Conservation (phyloP, 495 filamentous ascomycete genomes). For the Podospora fimiseda region DNA sequence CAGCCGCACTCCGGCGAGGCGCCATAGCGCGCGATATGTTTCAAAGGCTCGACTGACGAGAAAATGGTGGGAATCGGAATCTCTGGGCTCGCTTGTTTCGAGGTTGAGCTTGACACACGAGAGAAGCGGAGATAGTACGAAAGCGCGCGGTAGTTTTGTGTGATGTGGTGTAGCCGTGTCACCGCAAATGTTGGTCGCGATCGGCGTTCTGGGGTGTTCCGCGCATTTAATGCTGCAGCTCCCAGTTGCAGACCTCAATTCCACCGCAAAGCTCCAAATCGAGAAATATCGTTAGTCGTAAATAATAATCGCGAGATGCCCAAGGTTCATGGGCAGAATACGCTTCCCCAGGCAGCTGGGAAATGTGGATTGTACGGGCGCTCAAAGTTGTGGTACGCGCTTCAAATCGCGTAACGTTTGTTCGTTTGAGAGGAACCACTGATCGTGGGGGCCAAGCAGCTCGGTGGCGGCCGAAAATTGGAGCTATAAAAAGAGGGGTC, state of each 20-base stretch:
- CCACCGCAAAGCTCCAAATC: not conserved
- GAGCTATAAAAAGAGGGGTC: not conserved
- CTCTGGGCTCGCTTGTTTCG: not conserved
- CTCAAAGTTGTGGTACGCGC: not conserved
- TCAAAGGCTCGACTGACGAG: not conserved
- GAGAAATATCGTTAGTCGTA: not conserved
- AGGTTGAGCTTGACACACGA: not conserved
- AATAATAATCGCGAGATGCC: not conserved
- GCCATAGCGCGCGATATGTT: slow-evolving; percentile 25
- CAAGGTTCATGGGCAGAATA: not conserved
- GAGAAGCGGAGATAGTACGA: not conserved
- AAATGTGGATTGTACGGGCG: not conserved
- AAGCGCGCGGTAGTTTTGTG: too few relatives aligned
- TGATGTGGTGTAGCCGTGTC: slow-evolving; percentile 1
- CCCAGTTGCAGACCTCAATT: not conserved
- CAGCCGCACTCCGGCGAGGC: slow-evolving; percentile 29
- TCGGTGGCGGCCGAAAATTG: not conserved
- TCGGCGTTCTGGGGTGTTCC: not conserved
- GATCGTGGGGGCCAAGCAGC: slow-evolving; percentile 2
- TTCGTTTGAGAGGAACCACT: not conserved
- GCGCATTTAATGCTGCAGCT: not conserved
- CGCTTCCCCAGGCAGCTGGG: not conserved
- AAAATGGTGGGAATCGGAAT: not conserved
- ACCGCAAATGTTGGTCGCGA: slow-evolving; percentile 6
- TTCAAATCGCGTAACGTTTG: not conserved